Evolutionary conservation across 2,329 filamentous ascomycete species (phyloP).

Genomic region (Aureobasidium sp.): DNA sequence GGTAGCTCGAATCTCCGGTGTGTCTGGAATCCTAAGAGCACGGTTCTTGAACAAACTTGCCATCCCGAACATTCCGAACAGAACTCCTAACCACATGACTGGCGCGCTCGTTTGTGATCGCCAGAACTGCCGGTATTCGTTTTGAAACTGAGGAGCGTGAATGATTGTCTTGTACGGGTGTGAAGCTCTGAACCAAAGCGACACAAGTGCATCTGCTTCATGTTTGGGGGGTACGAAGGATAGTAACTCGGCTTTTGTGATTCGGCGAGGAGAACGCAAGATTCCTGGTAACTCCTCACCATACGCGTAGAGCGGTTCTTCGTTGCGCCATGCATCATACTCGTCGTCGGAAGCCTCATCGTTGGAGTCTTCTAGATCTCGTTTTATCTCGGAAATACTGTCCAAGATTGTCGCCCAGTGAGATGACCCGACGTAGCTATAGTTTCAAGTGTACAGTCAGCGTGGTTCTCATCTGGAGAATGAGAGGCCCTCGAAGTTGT

Average conservation of each 20-base stretch:
- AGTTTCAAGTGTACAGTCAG: neutral
- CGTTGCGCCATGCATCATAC: conserved; percentile 3
- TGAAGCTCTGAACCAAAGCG: conserved; percentile 26
- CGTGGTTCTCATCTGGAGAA: no score
- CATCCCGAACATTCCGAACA: conserved; percentile 39
- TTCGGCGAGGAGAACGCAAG: conserved; percentile 10
- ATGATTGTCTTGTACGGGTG: conserved; percentile 46
- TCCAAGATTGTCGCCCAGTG: conserved; percentile 75
- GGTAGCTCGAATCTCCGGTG: conserved; percentile 12
- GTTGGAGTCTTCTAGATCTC: conserved; percentile 22
- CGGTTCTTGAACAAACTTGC: conserved; percentile 25
- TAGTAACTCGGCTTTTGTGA: conserved; percentile 24
- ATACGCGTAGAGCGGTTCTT: conserved; percentile 7
- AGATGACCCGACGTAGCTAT: conserved; percentile 71
- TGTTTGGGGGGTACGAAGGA: conserved; percentile 23
- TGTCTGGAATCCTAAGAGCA: conserved; percentile 16
- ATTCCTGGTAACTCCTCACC: neutral
- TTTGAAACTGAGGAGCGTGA: conserved; percentile 41
- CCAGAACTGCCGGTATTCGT: conserved; percentile 40
- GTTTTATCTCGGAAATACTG: conserved; percentile 39
- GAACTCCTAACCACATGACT: conserved; percentile 38
- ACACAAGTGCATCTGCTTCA: conserved; percentile 23
- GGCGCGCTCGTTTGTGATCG: conserved; percentile 27
- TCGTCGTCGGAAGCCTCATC: conserved; percentile 17
- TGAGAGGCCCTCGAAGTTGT: no score